Conservation (phyloP, 2,329 filamentous ascomycete species). For the Chaetomium olivaceum region DNA sequence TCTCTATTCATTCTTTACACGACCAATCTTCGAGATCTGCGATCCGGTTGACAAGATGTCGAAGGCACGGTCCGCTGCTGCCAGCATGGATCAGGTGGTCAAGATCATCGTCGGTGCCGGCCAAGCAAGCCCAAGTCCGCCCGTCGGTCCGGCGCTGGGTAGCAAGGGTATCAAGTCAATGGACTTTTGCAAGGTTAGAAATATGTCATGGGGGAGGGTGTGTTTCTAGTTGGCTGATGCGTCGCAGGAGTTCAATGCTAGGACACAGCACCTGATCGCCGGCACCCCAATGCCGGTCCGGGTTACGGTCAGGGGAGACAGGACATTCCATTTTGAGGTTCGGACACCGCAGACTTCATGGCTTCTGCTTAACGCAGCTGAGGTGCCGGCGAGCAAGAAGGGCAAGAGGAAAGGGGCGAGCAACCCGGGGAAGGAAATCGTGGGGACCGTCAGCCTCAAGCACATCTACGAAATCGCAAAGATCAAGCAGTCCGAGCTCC, state of each 20-base stretch:
- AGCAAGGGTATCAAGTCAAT: conserved; percentile 98
- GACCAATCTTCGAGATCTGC: conserved; percentile 18
- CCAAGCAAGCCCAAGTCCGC: conserved; percentile 90
- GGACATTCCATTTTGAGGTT: conserved; percentile 89
- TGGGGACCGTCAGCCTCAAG: conserved; percentile 89
- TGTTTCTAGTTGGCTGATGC: conserved; percentile 6
- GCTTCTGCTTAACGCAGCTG: conserved; percentile 80
- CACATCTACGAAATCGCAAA: conserved; percentile 97
- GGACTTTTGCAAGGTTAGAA: conserved; percentile 93
- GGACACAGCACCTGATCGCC: conserved; percentile 77
- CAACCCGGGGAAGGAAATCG: conserved; percentile 71
- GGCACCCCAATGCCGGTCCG: conserved; percentile 89
- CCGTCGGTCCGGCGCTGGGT: conserved; percentile 92
- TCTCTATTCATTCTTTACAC: background rate
- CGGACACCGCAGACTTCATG: conserved; percentile 94
- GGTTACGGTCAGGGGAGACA: conserved; percentile 88
- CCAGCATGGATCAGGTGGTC: conserved; percentile 70
- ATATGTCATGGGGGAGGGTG: background rate
- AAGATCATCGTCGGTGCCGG: conserved; percentile 98
- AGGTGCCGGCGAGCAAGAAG: conserved; percentile 70
- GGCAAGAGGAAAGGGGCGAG: conserved; percentile 76
- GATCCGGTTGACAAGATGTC: conserved; percentile 47
- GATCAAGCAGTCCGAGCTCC: conserved; percentile 82
- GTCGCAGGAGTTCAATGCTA: conserved; percentile 91
- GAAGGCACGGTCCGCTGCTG: conserved; percentile 46